Base-by-base conservation (phyloP, 495 filamentous ascomycete species). In the Hypoxylon fuscum region DNA sequence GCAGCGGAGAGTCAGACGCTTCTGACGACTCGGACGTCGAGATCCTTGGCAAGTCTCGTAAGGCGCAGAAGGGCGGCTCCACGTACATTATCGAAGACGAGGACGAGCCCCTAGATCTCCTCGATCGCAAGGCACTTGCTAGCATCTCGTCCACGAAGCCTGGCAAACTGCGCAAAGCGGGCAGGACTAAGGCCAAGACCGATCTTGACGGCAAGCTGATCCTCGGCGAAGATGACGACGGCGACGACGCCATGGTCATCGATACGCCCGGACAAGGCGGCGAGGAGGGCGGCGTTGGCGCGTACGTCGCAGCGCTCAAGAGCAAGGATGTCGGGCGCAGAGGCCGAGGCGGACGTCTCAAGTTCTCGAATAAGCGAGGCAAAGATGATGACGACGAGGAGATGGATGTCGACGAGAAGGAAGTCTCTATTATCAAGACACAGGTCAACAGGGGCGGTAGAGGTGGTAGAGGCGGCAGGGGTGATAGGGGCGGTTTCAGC, bases 81-180 rank as follows among this genome's bases (percentile, higher is more conserved):
- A 85, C 87, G 41, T 98, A 95, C 76, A 98, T 98, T 70, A 83
- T 94, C 62, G 96, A 98, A 78, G 88, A 92, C 58, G 90, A 93
- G 55, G 89, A 96, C 68, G 94, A 97, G 72, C 95, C 95, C 1
- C 85, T 98, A 25, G 95, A 98, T 79, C 82, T 98, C 20, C 84
- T 98, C 10, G 94, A 92, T 62, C 87, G 90, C 37, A 87, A 87
- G 68, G 92, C 95, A 9, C 82, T 98, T 14, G 94, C 91, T 20
- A 91, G 93, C 69, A 98, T 98, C 66, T 97, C 95, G 11, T 89
- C 90, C 3, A 96, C 91, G 11, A 93, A 90, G 72, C 95, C 95
- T 1, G 74, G 79, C 32, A 85, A 84, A 59, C 59, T 76, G 14
- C 87, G 83, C 62, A 83, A 84, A 68, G 77, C 74, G 8, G 81